Evolutionary conservation across 768 basidiomycete genomes (phyloP).

Genomic region (Mycena maculata): DNA sequence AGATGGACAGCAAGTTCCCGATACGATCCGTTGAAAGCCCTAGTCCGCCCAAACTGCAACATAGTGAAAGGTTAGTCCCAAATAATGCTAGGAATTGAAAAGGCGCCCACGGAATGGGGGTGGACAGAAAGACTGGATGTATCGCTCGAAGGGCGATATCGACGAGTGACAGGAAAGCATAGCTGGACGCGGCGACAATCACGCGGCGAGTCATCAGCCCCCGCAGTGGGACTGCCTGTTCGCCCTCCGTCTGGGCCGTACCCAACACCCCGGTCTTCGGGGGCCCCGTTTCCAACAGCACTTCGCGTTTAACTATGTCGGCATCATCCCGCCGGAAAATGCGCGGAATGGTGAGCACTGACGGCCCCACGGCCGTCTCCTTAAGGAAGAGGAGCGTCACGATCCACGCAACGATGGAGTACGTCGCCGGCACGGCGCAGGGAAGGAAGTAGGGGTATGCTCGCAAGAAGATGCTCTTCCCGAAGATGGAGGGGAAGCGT

Average conservation of each 20-base stretch:
- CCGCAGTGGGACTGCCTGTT: conserved; percentile 51
- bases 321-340: conserved; percentile 20
- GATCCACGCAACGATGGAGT: conserved; percentile 57
- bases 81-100: too few species aligned
- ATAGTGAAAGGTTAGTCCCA: too few species aligned
- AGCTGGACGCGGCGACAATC: conserved; percentile 75
- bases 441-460: conserved; percentile 69
- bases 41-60: conserved; percentile 49
- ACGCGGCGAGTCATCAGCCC: conserved; percentile 66
- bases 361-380: conserved; percentile 44
- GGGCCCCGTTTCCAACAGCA: conserved; percentile 12
- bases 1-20: conserved; percentile 63
- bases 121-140: conserved; percentile 68
- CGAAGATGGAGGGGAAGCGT: conserved; percentile 61
- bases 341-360: conserved; percentile 1
- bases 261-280: background rate
- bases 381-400: conserved; percentile 56
- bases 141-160: conserved; percentile 47
- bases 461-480: conserved; percentile 55
- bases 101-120: too few species aligned
- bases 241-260: background rate
- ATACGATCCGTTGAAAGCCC: conserved; percentile 65
- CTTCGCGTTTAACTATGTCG: conserved; percentile 14
- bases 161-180: conserved; percentile 71
- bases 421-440: conserved; percentile 64